A percentile compares a stretch with the other conserved stretches of the same genome.
These are phyloP conservation scores for Sordariomycetes sp. DNA, from an alignment of 2,329 filamentous ascomycete species.

Conservation along the genomic window DNA sequence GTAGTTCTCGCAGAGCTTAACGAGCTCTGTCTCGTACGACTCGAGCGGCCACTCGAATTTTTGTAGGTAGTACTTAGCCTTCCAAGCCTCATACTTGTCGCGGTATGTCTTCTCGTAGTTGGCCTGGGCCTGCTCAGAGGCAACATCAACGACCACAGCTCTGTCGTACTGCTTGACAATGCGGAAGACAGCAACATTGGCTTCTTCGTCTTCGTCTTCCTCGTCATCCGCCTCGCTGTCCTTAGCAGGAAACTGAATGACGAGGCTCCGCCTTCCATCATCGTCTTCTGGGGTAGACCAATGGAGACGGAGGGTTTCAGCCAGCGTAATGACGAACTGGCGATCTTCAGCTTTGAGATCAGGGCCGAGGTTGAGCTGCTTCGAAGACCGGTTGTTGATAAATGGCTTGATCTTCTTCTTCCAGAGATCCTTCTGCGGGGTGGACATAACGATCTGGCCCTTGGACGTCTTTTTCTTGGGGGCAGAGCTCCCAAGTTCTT, in stretches of 20 bases:
- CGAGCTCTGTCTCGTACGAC: slow-evolving; percentile 62
- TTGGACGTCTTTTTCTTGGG: slow-evolving; percentile 36
- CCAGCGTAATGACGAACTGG: slow-evolving; percentile 83
- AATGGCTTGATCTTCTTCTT: slow-evolving; percentile 69
- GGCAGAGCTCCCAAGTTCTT: slow-evolving; percentile 49
- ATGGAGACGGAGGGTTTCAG: slow-evolving; percentile 43
- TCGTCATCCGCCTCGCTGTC: slow-evolving; percentile 47
- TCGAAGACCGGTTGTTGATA: slow-evolving; percentile 52
- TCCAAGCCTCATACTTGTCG: slow-evolving; percentile 83
- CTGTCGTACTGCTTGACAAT: slow-evolving; percentile 87
- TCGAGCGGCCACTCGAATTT: slow-evolving; percentile 87
- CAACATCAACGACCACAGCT: slow-evolving; percentile 70
- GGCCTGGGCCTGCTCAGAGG: slow-evolving; percentile 64
- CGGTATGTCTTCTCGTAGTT: slow-evolving; percentile 79
- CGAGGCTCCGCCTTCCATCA: slow-evolving; percentile 37
- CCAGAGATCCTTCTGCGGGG: slow-evolving; percentile 71
- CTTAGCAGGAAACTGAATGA: slow-evolving; percentile 34
- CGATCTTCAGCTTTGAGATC: slow-evolving; percentile 72
- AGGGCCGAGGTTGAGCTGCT: slow-evolving; percentile 59
- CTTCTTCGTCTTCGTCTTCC: slow-evolving; percentile 54
- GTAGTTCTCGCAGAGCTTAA: slow-evolving; percentile 82
- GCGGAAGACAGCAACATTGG: slow-evolving; percentile 71
- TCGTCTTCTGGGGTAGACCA: slow-evolving; percentile 46
- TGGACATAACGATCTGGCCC: slow-evolving; percentile 61
- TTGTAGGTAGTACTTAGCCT: slow-evolving; percentile 79